Base-by-base conservation (phyloP, 805 yeast genomes). In the Zygosaccharomyces siamensis region DNA sequence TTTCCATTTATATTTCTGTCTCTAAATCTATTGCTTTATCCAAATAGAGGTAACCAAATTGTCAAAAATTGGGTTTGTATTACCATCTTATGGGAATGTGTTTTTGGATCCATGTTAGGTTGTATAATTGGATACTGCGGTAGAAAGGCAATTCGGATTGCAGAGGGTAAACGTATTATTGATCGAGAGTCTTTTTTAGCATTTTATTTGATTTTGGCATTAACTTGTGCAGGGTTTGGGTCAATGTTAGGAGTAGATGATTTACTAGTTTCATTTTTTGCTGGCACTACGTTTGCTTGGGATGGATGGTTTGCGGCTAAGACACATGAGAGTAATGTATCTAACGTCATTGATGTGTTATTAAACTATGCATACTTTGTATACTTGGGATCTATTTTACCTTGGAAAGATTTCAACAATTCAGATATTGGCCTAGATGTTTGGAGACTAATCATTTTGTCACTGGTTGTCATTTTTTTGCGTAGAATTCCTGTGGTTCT, bases 231-330 rank as follows among this genome's bases (percentile, higher is more conserved):
- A 2, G 97, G 97, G 1, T 76, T 87, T 49, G 96, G 97, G 5
- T 79, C 96, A 8, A 81, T 88, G 63, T 71, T 88, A 36, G 97
- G 96, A 20, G 88, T 84, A 8, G 97, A 89, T 66, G 97, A 89
- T 68, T 75, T 89, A 58, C 74, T 89, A 52, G 95, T 86, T 3
- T 83, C 96, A 3, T 90, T 90, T 68, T 84, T 95, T 3, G 96
- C 97, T 0, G 97, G 97, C 20, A 83, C 96, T 3, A 86, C 96
- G 2, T 90, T 89, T 66, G 80, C 95, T 1, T 89, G 97, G 97
- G 90, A 87, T 64, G 96, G 96, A 10, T 80, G 89, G 81, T 88
- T 88, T 67, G 82, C 95, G 12, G 74, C 72, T 48, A 83, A 82
- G 58, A 89, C 95, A 0, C 92, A 86, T 59, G 95, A 86, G 58